Evolutionary conservation across 176 grass and related monocot species (phyloP).

Genomic region (Ampelocalamus luodianensis): DNA sequence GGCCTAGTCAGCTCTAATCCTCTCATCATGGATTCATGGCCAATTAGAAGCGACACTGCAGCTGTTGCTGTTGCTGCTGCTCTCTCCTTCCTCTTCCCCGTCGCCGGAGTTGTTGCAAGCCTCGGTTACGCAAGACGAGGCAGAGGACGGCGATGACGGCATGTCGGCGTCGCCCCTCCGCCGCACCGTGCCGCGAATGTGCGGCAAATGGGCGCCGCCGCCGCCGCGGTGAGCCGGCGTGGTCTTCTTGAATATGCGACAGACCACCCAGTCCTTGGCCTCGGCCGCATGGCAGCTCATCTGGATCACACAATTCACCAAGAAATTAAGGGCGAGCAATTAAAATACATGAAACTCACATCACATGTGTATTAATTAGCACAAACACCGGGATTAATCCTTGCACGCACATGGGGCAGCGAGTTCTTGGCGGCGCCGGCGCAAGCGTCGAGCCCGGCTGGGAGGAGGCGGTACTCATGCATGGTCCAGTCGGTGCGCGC

Average conservation of each 20-base stretch:
- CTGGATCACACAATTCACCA: neutral
- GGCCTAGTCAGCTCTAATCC: slow-evolving; percentile 39
- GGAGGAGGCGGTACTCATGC: slow-evolving; percentile 85
- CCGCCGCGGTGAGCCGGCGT: neutral
- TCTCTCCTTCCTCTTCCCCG: neutral
- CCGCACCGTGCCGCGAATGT: neutral
- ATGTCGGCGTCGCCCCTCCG: neutral
- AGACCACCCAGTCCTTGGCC: slow-evolving; percentile 68
- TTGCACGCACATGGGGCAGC: neutral
- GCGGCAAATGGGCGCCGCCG: neutral
- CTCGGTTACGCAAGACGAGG: slow-evolving; percentile 60
- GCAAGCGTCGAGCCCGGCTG: slow-evolving; percentile 29
- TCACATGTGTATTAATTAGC: neutral
- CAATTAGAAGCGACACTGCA: slow-evolving; percentile 22
- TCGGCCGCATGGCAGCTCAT: slow-evolving; percentile 8
- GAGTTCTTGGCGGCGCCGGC: neutral
- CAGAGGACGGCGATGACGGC: slow-evolving; percentile 32
- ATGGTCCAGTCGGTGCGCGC: slow-evolving; percentile 72
- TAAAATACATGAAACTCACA: neutral
- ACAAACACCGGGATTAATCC: neutral
- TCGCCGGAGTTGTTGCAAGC: neutral
- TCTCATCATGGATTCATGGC: neutral
- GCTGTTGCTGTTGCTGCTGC: slow-evolving; percentile 18
- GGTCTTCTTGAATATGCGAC: slow-evolving; percentile 71
- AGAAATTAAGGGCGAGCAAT: neutral